Conservation (phyloP, 768 basidiomycete genomes). For the Sporobolomyces phaffii region DNA sequence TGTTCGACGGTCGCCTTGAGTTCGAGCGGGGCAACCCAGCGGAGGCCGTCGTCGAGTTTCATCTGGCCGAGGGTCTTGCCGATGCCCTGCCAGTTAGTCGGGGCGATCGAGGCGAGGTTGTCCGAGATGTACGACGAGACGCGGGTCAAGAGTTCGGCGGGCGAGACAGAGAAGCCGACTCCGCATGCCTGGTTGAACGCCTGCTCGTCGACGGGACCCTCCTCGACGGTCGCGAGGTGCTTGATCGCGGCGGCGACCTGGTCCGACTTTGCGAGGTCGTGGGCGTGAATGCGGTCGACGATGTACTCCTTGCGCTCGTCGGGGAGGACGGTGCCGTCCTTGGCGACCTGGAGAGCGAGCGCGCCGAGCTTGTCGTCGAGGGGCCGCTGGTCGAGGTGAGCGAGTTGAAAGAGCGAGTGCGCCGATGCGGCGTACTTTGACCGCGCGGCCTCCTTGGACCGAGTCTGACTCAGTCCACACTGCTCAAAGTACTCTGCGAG, state of each 20-base stretch:
- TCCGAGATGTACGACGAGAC: constrained; percentile 56
- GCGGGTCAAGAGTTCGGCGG: constrained; percentile 57
- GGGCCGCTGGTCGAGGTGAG: not conserved
- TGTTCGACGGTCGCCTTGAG: constrained; percentile 74
- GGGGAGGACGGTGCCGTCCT: constrained; percentile 50
- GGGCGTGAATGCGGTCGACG: constrained; percentile 63
- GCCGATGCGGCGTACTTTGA: constrained; percentile 22
- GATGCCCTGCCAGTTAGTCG: constrained; percentile 66
- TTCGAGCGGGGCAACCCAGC: constrained; percentile 79
- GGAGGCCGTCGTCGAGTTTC: constrained; percentile 58
- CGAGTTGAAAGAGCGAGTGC: not conserved
- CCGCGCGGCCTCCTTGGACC: constrained; percentile 14
- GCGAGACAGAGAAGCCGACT: constrained; percentile 73
- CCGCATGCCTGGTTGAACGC: constrained; percentile 77
- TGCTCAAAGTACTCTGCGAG: constrained; percentile 22
- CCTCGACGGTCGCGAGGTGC: constrained; percentile 61
- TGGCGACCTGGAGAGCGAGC: constrained; percentile 48
- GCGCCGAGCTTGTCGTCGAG: constrained; percentile 31
- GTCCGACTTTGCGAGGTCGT: constrained; percentile 69
- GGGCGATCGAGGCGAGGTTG: constrained; percentile 52
- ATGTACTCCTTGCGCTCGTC: constrained; percentile 59
- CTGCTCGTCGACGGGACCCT: constrained; percentile 58
- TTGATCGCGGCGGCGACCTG: constrained; percentile 63
- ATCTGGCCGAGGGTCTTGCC: constrained; percentile 62
- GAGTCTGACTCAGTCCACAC: constrained; percentile 23